Percentiles rank a stretch among this genome's conserved stretches.
Evolutionary conservation across 306 rosid genomes (phyloP).

Genomic region (Cyclanthera cordifolia): DNA sequence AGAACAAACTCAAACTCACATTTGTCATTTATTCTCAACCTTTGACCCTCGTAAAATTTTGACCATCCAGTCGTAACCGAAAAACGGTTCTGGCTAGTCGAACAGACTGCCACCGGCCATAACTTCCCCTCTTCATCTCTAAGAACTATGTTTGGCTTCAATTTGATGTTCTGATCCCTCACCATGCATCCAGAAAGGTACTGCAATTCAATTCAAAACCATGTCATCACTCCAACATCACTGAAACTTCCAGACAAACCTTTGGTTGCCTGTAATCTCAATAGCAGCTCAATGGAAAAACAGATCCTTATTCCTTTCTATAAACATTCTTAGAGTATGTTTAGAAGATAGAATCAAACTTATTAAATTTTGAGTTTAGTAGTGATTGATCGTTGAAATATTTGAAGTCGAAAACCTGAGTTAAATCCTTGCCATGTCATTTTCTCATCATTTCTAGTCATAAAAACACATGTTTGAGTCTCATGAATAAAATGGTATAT

Average conservation of each 20-base stretch:
- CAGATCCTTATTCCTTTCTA: not conserved
- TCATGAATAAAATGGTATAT: not conserved
- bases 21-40: conserved; percentile 2
- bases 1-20: conserved; percentile 14
- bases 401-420: not conserved
- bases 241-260: not conserved
- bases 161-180: not conserved
- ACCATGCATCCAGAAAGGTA: not conserved
- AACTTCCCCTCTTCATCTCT: conserved; percentile 11
- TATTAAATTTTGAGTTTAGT: not conserved
- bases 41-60: not conserved
- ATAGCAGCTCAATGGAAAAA: not conserved
- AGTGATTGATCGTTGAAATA: not conserved
- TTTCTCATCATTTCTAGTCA: not conserved
- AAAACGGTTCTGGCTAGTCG: not conserved
- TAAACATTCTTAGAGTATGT: not conserved
- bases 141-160: conserved; percentile 7
- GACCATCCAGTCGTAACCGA: not conserved
- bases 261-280: not conserved
- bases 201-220: conserved; percentile 12
- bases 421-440: not conserved
- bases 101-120: not conserved
- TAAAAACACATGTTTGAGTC: not conserved
- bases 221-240: not conserved
- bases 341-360: no score